Conservation (phyloP, 495 filamentous ascomycete species). For the Penicillium macrosclerotiorum region DNA sequence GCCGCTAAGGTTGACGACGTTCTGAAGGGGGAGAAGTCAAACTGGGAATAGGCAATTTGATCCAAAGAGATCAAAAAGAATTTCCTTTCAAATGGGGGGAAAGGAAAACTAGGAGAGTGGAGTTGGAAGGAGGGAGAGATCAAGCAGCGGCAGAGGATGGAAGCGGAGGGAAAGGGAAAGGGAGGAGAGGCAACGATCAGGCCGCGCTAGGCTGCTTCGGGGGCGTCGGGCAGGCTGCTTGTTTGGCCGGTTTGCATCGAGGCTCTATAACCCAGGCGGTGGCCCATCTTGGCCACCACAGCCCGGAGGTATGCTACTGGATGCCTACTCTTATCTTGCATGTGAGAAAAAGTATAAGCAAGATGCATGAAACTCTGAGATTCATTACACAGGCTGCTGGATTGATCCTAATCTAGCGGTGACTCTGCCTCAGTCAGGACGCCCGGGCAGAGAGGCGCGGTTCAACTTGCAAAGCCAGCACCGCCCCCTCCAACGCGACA, state of each 20-base stretch:
- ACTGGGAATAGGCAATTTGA: slow-evolving; percentile 1
- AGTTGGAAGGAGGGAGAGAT: slow-evolving; percentile 7
- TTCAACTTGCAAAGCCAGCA: too few relatives aligned
- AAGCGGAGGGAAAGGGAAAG: slow-evolving; percentile 11
- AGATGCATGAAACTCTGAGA: too few relatives aligned
- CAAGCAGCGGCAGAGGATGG: slow-evolving; percentile 15
- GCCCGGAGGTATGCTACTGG: too few relatives aligned
- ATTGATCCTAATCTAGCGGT: too few relatives aligned
- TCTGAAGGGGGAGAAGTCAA: slow-evolving; percentile 9
- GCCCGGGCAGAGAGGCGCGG: too few relatives aligned
- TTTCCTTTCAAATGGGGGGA: background rate
- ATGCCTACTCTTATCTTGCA: too few relatives aligned
- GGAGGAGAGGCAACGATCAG: slow-evolving; percentile 8
- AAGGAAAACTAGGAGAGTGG: slow-evolving; percentile 6
- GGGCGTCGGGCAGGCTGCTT: slow-evolving; percentile 6
- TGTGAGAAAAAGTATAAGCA: too few relatives aligned
- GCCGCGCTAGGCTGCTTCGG: slow-evolving; percentile 8
- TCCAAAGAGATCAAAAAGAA: background rate
- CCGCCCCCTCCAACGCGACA: too few relatives aligned
- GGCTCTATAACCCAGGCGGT: too few relatives aligned
- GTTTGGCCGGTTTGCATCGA: slow-evolving; percentile 21
- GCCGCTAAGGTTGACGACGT: slow-evolving; percentile 9
- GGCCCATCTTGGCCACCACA: too few relatives aligned
- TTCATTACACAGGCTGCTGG: too few relatives aligned
- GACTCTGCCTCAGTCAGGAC: too few relatives aligned